These are phyloP conservation scores for Neodidymelliopsis sp. DNA, from an alignment of 2,329 filamentous ascomycete species.

Conservation along the genomic window DNA sequence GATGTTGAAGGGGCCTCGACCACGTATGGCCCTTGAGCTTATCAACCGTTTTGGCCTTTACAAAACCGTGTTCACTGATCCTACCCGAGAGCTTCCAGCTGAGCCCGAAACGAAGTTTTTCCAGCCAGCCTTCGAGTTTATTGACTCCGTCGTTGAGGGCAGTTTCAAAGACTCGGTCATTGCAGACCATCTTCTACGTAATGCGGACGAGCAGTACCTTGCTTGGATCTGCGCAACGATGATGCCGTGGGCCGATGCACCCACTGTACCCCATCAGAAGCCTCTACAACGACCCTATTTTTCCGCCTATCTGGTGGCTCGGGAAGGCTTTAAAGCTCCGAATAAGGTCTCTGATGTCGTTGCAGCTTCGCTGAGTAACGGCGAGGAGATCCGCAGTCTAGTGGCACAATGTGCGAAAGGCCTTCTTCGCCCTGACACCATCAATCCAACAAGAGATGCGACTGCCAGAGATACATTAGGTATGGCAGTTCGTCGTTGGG, in stretches of 20 bases:
- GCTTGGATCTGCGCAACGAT: slow-evolving; percentile 80
- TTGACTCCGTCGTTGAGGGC: slow-evolving; percentile 49
- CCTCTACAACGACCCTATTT: slow-evolving; percentile 38
- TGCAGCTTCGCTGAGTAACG: slow-evolving; percentile 68
- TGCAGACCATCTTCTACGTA: slow-evolving; percentile 61
- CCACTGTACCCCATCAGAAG: slow-evolving; percentile 58
- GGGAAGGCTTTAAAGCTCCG: slow-evolving; percentile 80
- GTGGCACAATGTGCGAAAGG: slow-evolving; percentile 63
- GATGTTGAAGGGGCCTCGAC: slow-evolving; percentile 77
- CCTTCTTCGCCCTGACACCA: slow-evolving; percentile 54
- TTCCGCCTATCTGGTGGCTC: slow-evolving; percentile 68
- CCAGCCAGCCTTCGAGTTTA: slow-evolving; percentile 68
- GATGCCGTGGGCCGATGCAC: slow-evolving; percentile 72
- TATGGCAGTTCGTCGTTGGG: slow-evolving; percentile 78
- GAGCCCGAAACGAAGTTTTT: slow-evolving; percentile 68
- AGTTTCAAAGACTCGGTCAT: slow-evolving; percentile 47
- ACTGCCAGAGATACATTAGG: slow-evolving; percentile 70
- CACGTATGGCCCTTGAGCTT: slow-evolving; percentile 67
- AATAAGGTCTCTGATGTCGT: slow-evolving; percentile 78
- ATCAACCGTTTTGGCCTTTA: slow-evolving; percentile 74
- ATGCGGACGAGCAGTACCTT: slow-evolving; percentile 71
- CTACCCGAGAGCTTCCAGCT: slow-evolving; percentile 61
- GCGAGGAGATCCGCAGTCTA: slow-evolving; percentile 66
- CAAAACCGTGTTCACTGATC: slow-evolving; percentile 76
- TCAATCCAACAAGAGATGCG: slow-evolving; percentile 52